A percentile compares a stretch with the other conserved stretches of the same genome.
These are phyloP conservation scores for Tricholoma terreum DNA, from an alignment of 768 basidiomycete species.

Conservation along the genomic window DNA sequence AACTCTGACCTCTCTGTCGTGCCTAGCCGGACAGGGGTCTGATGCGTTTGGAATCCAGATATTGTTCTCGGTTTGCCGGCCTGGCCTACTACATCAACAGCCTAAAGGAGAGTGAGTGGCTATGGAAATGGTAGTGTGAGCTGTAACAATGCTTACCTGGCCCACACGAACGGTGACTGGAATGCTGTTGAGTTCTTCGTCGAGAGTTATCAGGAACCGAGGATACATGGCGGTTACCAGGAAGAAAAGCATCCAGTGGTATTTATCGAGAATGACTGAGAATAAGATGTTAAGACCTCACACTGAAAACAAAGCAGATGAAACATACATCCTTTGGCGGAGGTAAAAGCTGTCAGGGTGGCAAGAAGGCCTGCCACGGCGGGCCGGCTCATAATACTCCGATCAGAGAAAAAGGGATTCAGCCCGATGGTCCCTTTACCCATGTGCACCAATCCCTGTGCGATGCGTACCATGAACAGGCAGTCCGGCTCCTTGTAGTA, in stretches of 20 bases:
- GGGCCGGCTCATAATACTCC: conserved; percentile 83
- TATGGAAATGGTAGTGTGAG: neutral
- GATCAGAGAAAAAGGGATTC: conserved; percentile 95
- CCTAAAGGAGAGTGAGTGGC: conserved; percentile 41
- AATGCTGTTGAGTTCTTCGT: conserved; percentile 82
- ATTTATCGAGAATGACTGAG: conserved; percentile 87
- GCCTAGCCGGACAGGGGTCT: conserved; percentile 92
- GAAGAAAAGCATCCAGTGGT: conserved; percentile 99
- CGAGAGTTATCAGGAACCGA: conserved; percentile 94
- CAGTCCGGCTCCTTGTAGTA: conserved; percentile 98
- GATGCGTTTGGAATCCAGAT: conserved; percentile 97
- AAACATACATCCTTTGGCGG: conserved; percentile 86
- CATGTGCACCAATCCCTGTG: conserved; percentile 98
- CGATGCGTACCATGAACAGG: conserved; percentile 92
- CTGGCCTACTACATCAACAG: conserved; percentile 96
- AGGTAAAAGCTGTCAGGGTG: conserved; percentile 88
- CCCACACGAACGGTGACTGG: conserved; percentile 96
- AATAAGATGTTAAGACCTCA: neutral
- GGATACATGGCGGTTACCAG: conserved; percentile 96
- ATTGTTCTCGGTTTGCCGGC: conserved; percentile 97
- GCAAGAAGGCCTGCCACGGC: conserved; percentile 89
- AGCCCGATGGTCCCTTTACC: conserved; percentile 97
- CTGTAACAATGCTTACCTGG: conserved; percentile 47
- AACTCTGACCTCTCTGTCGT: conserved; percentile 94
- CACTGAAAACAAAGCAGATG: neutral